Evolutionary conservation across 2,329 filamentous ascomycete species (phyloP), one percentile per base, ranked within the genome.

Genomic region (Aspergillus sojae): DNA sequence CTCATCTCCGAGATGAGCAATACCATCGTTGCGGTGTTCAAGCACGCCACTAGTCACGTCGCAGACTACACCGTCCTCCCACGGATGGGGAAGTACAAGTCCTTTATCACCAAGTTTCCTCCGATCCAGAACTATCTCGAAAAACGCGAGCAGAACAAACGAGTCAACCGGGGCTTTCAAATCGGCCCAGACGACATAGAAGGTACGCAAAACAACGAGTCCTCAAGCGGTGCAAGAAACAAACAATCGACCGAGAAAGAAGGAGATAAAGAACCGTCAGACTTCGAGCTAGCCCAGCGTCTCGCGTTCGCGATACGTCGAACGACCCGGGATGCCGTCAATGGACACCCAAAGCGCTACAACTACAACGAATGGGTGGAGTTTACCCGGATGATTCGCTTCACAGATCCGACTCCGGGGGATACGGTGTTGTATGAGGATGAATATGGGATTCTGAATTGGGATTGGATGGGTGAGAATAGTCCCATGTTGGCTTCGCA

Each of bases 281-380:
- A 89, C 39, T 85, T 86, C 54, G 82, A 89, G 41, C 80, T 93
- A 5, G 88, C 86, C 0, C 78, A 82, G 2, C 81, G 83, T 57
- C 78, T 97, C 11, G 87, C 91, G 2, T 84, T 88, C 39, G 89
- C 91, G 67, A 95, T 97, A 61, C 82, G 86, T 16, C 82, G 81
- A 30, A 86, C 92, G 1, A 58, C 62, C 4, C 58, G 57, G 11
- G 65, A 69, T 26, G 65, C 55, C 3, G 32, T 66, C 1, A 28
- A 28, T 4, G 56, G 63, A 1, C 23, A 60, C 2, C 82, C 84
- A 0, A 88, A 88, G 61, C 85, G 84, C 60, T 97, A 97, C 74
- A 83, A 82, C 0, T 97, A 93, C 67, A 88, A 93, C 68, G 90
- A 96, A 74, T 96, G 93, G 94, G 90, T 91, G 0, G 91, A 92